Evolutionary conservation across 768 basidiomycete species (phyloP).

Genomic region (Polyporus arcularius): DNA sequence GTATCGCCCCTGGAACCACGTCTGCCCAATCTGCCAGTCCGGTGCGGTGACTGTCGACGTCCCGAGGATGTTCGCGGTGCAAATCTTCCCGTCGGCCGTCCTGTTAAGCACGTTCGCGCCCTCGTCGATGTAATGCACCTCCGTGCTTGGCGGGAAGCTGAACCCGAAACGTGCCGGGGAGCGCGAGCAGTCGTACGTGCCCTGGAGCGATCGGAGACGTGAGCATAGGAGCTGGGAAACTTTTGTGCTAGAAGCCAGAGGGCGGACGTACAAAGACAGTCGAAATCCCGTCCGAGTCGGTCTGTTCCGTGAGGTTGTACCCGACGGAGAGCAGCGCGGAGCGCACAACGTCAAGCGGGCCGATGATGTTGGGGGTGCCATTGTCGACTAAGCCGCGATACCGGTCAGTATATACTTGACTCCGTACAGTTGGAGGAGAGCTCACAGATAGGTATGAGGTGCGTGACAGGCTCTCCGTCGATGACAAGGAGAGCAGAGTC

Average conservation of each 20-base stretch:
- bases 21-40: conserved; percentile 18
- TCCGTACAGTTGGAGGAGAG: neutral
- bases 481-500: conserved; percentile 7
- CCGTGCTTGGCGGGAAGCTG: conserved; percentile 15
- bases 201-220: neutral
- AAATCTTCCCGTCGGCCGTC: conserved; percentile 12
- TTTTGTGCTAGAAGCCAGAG: neutral
- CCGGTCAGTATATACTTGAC: neutral
- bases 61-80: conserved; percentile 20
- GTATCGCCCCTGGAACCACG: conserved; percentile 21
- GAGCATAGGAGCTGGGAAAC: neutral
- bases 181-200: conserved; percentile 19
- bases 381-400: conserved; percentile 12
- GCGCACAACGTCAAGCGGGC: conserved; percentile 6
- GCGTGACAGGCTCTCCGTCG: conserved; percentile 11
- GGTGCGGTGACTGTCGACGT: conserved; percentile 11
- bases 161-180: conserved; percentile 17
- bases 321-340: conserved; percentile 3
- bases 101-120: conserved; percentile 18
- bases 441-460: conserved; percentile 10
- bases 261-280: conserved; percentile 1
- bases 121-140: conserved; percentile 18
- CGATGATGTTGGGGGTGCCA: conserved; percentile 17
- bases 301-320: conserved; percentile 17
- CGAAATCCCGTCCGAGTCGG: neutral